A percentile compares a stretch with the other conserved stretches of the same genome.
phyloP scores from a whole-genome alignment of 345 rosid genomes.

The Dipteronia sinensis region DNA sequence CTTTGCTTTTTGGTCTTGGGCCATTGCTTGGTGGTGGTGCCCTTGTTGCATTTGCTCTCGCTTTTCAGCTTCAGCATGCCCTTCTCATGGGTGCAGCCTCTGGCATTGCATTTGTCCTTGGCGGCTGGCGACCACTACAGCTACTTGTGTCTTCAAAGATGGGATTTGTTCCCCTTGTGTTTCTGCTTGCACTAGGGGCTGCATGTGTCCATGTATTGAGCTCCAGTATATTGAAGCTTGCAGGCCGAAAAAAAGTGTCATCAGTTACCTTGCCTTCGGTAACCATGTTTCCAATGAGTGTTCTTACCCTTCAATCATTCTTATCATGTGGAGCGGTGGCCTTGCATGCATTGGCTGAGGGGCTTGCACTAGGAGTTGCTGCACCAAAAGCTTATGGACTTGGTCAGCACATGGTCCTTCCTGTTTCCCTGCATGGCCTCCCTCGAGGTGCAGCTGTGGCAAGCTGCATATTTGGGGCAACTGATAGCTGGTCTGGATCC shows the following conservation, averaged over 20 bases:
- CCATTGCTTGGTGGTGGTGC: slow-evolving; percentile 85
- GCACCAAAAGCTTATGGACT: slow-evolving; percentile 97
- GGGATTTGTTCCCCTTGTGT: slow-evolving; percentile 62
- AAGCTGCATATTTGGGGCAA: slow-evolving; percentile 90
- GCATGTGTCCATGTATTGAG: slow-evolving; percentile 53
- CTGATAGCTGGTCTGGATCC: slow-evolving; percentile 90
- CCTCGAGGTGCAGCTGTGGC: slow-evolving; percentile 98
- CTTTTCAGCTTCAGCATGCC: slow-evolving; percentile 85
- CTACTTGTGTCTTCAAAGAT: slow-evolving; percentile 75
- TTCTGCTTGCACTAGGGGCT: slow-evolving; percentile 64
- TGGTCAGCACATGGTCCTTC: slow-evolving; percentile 95
- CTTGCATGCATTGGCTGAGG: slow-evolving; percentile 94
- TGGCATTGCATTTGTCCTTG: slow-evolving; percentile 91
- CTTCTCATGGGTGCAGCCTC: slow-evolving; percentile 93
- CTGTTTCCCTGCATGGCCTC: slow-evolving; percentile 91
- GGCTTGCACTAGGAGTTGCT: slow-evolving; percentile 96
- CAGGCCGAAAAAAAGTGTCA: slow-evolving; percentile 59
- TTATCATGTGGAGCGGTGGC: slow-evolving; percentile 89
- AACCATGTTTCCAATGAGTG: slow-evolving; percentile 67
- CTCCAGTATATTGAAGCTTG: slow-evolving; percentile 58
- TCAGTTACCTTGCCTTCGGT: slow-evolving; percentile 45
- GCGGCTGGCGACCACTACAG: slow-evolving; percentile 90
- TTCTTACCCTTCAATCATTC: slow-evolving; percentile 80
- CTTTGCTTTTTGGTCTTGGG: slow-evolving; percentile 95
- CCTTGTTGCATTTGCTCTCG: slow-evolving; percentile 76